Conservation (phyloP, 73 alveolate genomes). For the Paramecium pentaurelia region DNA sequence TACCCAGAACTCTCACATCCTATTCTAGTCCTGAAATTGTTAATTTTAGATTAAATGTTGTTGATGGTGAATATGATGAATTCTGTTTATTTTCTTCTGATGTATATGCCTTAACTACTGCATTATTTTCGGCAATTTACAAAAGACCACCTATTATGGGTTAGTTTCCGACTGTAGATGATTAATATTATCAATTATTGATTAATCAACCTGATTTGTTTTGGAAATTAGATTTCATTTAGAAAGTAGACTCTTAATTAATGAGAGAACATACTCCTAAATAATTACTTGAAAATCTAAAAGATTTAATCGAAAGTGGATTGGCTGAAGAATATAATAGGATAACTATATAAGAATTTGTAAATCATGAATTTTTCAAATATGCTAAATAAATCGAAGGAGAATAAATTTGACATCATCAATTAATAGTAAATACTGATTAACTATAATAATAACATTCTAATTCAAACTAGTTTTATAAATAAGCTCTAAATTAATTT, state of each 20-base stretch:
- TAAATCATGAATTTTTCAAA: conserved; percentile 30
- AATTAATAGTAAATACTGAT: background rate
- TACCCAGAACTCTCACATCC: conserved; percentile 9
- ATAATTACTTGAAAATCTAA: background rate
- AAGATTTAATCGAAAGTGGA: conserved; percentile 3
- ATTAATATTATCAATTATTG: background rate
- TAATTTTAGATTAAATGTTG: background rate
- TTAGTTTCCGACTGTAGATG: background rate
- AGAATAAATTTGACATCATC: background rate
- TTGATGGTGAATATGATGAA: background rate
- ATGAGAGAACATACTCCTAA: background rate
- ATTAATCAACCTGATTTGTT: conserved; percentile 14
- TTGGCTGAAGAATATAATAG: conserved; percentile 29
- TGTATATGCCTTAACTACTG: conserved; percentile 24
- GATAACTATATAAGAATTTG: background rate
- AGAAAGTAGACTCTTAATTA: background rate
- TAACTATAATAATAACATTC: background rate
- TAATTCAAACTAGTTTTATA: background rate
- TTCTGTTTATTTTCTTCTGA: conserved; percentile 34
- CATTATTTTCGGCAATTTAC: background rate
- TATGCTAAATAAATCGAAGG: background rate
- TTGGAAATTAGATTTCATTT: conserved; percentile 18
- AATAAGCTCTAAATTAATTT: background rate
- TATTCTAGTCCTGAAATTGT: conserved; percentile 44
- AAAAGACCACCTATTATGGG: conserved; percentile 29